Base-by-base conservation (phyloP, 2,329 filamentous ascomycete species). In the Hymenotorrendiella dingleyae region DNA sequence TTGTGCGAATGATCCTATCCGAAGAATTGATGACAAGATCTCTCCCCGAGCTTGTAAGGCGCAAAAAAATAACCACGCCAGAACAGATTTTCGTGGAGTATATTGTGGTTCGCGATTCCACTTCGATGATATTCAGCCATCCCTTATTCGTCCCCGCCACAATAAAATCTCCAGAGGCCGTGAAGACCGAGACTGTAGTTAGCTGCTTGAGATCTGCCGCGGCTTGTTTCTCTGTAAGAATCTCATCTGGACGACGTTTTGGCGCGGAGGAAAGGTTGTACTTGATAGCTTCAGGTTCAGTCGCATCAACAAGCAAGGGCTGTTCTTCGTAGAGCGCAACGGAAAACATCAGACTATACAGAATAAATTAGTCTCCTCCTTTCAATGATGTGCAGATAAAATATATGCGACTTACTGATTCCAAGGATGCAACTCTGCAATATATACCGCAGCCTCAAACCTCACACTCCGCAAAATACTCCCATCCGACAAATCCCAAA, bases 191-290 rank as follows among this genome's bases (percentile, higher is more conserved):
- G 19, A 89, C 89, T 4, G 91, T 97, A 0, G 93, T 97, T 62
- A 89, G 88, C 63, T 96, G 88, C 61, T 94, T 96, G 10, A 88
- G 87, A 60, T 97, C 91, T 60, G 94, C 87, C 36, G 88, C 89
- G 1, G 83, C 82, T 61, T 91, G 86, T 62, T 95, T 96, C 58
- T 94, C 88, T 45, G 79, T 82, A 19, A 74, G 65, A 6, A 80
- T 73, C 36, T 82, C 76, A 54, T 93, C 86, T 52, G 81, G 77
- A 5, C 80, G 72, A 55, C 90, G 80, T 61, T 85, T 85, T 22
- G 90, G 91, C 2, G 83, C 81, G 6, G 90, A 94, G 24, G 90
- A 84, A 2, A 97, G 74, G 32, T 80, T 74, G 53, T 85, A 80
- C 64, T 90, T 93, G 42, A 84, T 71, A 41, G 88, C 80, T 56